Base-by-base conservation (phyloP, 208 protist genomes). In the Trypanosoma melophagium region DNA sequence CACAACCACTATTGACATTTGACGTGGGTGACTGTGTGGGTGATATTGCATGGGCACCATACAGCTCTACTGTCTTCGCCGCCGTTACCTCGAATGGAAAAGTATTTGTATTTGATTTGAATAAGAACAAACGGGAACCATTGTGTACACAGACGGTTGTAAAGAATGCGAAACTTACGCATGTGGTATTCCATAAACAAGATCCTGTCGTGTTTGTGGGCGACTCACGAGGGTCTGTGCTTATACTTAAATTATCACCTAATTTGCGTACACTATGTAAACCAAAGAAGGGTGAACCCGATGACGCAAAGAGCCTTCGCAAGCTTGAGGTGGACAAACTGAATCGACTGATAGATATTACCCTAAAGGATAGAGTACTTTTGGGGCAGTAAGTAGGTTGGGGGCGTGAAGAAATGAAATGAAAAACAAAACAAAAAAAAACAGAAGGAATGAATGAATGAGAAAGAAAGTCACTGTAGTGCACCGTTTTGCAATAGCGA, bases 41-140 rank as follows among this genome's bases (percentile, higher is more conserved):
- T 35, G 97, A 99, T 60, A 84, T 98, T 9, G 94, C 89, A 22
- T 99, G 98, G 98, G 83, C 97, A 13, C 98, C 97, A n/a, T 98
- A 97, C 81, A 94, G 87, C 68, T 94, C 96, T 35, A 98, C 97
- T 24, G 94, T 98, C 19, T 98, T 99, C 67, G 97, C 96, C 0
- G 96, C 94, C 19, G 94, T 98, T 47, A 99, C 96, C n/a, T 84
- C 89, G 5, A 96, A 97, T 64, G 97, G 97, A 9, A 98, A 97
- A 75, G 91, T 98, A 35, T 75, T 83, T n/a, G 84, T 98, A 2
- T 98, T 93, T 72, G 95, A 98, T 75, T 82, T 98, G 25, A 80
- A 83, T 60, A 83, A 90, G 64, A 98, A 98, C 87, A 98, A 98
- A 80, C 86, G 96, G 35, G 95, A 98, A 79, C 93, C 98, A 45